Evolutionary conservation across 352 stramenopile species (phyloP), one percentile per base, ranked within the genome.

Genomic region (Pythium sukuiense): DNA sequence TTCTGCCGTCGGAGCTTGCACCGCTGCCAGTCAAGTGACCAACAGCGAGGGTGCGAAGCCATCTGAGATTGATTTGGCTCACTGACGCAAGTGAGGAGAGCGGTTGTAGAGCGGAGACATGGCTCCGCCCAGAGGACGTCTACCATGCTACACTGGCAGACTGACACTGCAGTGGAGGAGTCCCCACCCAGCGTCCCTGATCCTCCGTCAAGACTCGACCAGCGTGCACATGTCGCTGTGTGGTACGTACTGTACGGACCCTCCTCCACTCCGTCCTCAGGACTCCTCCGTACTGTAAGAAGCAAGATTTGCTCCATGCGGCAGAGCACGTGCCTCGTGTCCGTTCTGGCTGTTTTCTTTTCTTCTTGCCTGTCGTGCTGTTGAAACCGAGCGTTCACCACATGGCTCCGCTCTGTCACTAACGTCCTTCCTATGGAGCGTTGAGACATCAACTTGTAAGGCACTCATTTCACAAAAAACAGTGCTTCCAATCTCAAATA

Each of bases 281-380:
- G 49, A 39, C 29, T 24, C 29, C 50, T 39, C 16, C 41, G 27
- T 6, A 1, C 16, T 29, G 43, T 32, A 24, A 24, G 20, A 18
- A 53, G 24, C 8, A 32, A 13, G 48, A 33, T 55, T 2, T 27
- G 48, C 27, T 55, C 26, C 27, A 55, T 24, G 4, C 27, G 26
- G 48, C 45, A 20, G 45, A 52, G 50, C 59, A 65, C 59, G 37
- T 59, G 61, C 43, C 13, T 59, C 7, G 27, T 64, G 63, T 69
- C 63, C 24, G 35, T 69, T 60, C 46, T 64, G 63, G 61, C 61
- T 68, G 20, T 58, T 61, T 63, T 32, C 37, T 59, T 45, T 64
- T 24, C 43, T 49, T n/a, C 24, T 9, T 24, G 13, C 2, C 55
- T 32, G 49, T 54, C n/a, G 63, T 69, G n/a, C 32, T 39, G 55